Base-by-base conservation (phyloP, 208 protist species). In the Leishmania guyanensis region DNA sequence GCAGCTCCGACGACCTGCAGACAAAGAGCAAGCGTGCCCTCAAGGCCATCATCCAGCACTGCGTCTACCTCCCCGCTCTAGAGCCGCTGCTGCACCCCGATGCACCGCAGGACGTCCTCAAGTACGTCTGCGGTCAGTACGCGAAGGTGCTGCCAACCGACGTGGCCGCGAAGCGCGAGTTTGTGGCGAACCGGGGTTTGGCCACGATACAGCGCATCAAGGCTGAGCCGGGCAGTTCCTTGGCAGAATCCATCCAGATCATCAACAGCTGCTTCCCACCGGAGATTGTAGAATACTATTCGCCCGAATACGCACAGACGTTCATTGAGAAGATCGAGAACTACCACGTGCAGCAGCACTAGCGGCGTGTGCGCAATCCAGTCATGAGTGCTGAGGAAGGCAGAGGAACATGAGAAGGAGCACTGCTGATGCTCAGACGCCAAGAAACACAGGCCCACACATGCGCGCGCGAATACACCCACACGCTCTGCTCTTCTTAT, bases 231-330 rank as follows among this genome's bases (percentile, higher is more conserved):
- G 98, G 97, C n/a, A 96, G 95, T 53, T 98, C 99, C 81, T 88
- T 99, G 43, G 81, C 88, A 16, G 98, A 99, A 84, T 98, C 97
- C 79, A 99, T 99, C 75, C 92, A 99, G 77, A 91, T 93, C 76
- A 99, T 99, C 90, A 99, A 99, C 89, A 96, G 91, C 78, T 99
- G 96, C 90, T 99, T 99, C 91, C 99, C 99, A 36, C 97, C 98
- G 2, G 98, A 99, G 86, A 99, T 99, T 83, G 99, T 99, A 20
- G 90, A 98, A 77, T 99, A 99, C 90, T 99, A 99, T 90, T 98
- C 97, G 17, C 99, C 99, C 8, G 96, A 98, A 79, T 99, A 99
- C 84, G 93, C 97, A 12, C 90, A 99, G 78, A 98, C 92, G 48
- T 96, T 99, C 56, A 81, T 99, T 36, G 90, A 99, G 64, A 99